Conservation (phyloP, 306 rosid species). For the Medicago lupulina region DNA sequence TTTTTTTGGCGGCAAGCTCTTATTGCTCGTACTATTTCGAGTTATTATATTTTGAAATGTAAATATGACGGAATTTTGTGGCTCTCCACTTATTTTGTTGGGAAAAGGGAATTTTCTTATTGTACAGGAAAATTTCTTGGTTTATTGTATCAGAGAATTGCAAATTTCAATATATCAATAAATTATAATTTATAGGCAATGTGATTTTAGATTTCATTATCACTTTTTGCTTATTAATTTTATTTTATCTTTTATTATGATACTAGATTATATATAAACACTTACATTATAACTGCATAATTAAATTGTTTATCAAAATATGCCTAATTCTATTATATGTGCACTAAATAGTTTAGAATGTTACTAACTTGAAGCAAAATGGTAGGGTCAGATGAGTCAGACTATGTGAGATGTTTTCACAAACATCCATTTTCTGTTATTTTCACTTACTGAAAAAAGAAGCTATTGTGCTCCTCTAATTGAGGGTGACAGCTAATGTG, state of each 20-base stretch:
- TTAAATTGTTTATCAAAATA: too few relatives aligned
- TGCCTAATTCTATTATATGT: neutral
- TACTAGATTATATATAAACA: too few relatives aligned
- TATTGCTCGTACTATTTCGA: slow-evolving; percentile 47
- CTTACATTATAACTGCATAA: too few relatives aligned
- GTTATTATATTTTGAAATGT: slow-evolving; percentile 61
- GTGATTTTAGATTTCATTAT: slow-evolving; percentile 20
- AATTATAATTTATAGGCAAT: slow-evolving; percentile 40
- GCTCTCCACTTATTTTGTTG: slow-evolving; percentile 54
- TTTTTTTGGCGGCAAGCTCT: slow-evolving; percentile 51
- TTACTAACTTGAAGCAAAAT: neutral
- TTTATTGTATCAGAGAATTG: slow-evolving; percentile 62
- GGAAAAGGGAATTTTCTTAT: slow-evolving; percentile 51
- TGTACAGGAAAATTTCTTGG: slow-evolving; percentile 78
- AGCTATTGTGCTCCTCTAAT: slow-evolving; percentile 26
- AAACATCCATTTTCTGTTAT: slow-evolving; percentile 11
- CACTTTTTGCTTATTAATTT: neutral
- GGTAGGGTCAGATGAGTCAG: slow-evolving; percentile 30
- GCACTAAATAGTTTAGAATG: slow-evolving; percentile 18
- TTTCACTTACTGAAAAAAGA: slow-evolving; percentile 30
- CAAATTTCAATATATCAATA: slow-evolving; percentile 59
- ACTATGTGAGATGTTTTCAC: neutral
- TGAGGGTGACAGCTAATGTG: slow-evolving; percentile 47
- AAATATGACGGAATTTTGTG: slow-evolving; percentile 77
- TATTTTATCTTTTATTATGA: too few relatives aligned